A percentile compares a stretch with the other conserved stretches of the same genome.
phyloP scores from a whole-genome alignment of 768 basidiomycete species.

The Collybia sp. region DNA sequence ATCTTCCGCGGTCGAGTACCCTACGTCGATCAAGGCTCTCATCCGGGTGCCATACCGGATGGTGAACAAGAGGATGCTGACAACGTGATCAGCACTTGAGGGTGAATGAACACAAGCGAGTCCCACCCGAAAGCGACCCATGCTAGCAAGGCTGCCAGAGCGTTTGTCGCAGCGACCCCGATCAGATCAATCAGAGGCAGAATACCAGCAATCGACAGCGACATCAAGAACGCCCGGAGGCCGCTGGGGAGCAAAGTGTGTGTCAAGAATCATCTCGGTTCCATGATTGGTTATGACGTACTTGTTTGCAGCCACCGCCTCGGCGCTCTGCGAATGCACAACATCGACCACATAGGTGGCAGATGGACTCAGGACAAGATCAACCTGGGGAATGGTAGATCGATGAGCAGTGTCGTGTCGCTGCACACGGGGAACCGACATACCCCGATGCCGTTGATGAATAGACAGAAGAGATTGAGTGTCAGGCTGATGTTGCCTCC shows the following conservation, averaged over 20 bases:
- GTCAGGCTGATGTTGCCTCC: constrained; percentile 43
- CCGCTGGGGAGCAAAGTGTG: constrained; percentile 19
- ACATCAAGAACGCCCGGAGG: constrained; percentile 39
- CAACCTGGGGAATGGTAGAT: background rate
- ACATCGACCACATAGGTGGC: constrained; percentile 59
- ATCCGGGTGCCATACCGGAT: constrained; percentile 56
- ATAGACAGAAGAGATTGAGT: constrained; percentile 50
- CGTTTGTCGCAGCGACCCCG: constrained; percentile 48
- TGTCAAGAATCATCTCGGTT: background rate
- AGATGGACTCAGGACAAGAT: background rate
- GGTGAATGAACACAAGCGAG: background rate
- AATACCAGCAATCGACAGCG: constrained; percentile 37
- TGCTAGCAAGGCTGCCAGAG: constrained; percentile 37
- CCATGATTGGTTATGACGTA: constrained; percentile 19
- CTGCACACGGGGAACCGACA: constrained; percentile 9
- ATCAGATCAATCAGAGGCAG: constrained; percentile 50
- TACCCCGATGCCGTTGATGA: constrained; percentile 66
- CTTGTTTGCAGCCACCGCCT: constrained; percentile 55
- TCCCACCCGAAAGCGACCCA: constrained; percentile 53
- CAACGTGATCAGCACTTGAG: constrained; percentile 1
- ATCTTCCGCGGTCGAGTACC: constrained; percentile 39
- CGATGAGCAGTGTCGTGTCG: background rate
- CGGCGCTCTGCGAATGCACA: constrained; percentile 56
- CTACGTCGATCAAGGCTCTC: constrained; percentile 53
- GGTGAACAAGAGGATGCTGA: constrained; percentile 45